Evolutionary conservation across 1,139 yeast genomes (phyloP), one percentile per base, ranked within the genome.

Genomic region (Cylindricascospora bacillispora): DNA sequence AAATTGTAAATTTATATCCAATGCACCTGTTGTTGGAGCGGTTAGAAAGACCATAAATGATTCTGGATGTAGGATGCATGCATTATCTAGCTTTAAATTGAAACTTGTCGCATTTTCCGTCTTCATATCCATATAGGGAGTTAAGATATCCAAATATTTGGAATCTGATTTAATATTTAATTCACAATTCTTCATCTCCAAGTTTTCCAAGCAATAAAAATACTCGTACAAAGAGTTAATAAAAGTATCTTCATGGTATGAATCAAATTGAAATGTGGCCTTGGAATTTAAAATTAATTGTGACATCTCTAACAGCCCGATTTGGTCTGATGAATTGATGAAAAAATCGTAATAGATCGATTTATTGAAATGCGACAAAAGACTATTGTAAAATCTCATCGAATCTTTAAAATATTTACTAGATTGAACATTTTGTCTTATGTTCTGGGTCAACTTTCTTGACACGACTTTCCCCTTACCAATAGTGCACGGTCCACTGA

Each of bases 381-480:
- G n/a, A 11, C 28, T 18, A 6, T 29, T 20, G 25, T 37, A 43
- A 26, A 39, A 43, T 7, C 22, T 28, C 10, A 19, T 18, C 4
- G 45, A 37, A 12, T 26, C 25, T n/a, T 25, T 22, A 22, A 24
- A 36, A 22, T 36, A 35, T 13, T 15, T 16, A 14, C 25, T 31
- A 13, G 27, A 26, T 9, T 35, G 22, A 18, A 41, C 40, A 9
- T 34, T 23, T 26, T 36, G 40, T 18, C 37, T 39, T 9, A 44
- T 41, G 13, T 32, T 34, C 12, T 29, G 24, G 16, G 33, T 40
- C 17, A 22, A 20, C 19, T 36, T 36, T 16, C 35, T 32, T 4
- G 45, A 36, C 4, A 41, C 22, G 4, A 44, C 39, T 28, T 42
- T 44, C 3, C 48, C 49, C 2, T 43, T 36, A 3, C 43, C 45